Evolutionary conservation across 768 basidiomycete species (phyloP).

Genomic region (Auricularia auricula-judae): DNA sequence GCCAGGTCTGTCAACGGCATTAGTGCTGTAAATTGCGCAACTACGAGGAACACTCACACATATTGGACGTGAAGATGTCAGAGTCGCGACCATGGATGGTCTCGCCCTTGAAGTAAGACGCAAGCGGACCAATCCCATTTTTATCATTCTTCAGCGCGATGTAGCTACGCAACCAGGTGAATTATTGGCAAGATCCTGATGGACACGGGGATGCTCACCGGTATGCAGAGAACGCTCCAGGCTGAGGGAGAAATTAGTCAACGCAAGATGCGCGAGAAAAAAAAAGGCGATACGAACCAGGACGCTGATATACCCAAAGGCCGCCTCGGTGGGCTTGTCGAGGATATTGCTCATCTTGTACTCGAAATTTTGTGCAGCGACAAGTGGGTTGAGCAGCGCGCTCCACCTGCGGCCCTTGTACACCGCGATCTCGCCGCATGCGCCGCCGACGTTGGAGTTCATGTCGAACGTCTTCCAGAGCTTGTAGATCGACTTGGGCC

Average conservation of each 20-base stretch:
- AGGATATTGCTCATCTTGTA: slow-evolving; percentile 88
- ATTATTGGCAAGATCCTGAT: not conserved
- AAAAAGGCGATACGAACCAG: slow-evolving; percentile 37
- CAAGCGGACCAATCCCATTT: slow-evolving; percentile 72
- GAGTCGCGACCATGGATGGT: slow-evolving; percentile 72
- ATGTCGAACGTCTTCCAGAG: slow-evolving; percentile 94
- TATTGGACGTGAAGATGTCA: slow-evolving; percentile 91
- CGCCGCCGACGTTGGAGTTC: slow-evolving; percentile 86
- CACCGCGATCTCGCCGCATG: slow-evolving; percentile 92
- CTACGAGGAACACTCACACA: slow-evolving; percentile 49
- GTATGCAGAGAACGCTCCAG: slow-evolving; percentile 93
- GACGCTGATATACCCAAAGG: slow-evolving; percentile 96
- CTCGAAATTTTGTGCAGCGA: slow-evolving; percentile 93
- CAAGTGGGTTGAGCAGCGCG: slow-evolving; percentile 71
- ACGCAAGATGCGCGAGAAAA: not conserved
- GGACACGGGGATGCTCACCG: slow-evolving; percentile 25
- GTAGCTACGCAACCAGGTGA: slow-evolving; percentile 35
- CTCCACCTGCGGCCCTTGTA: slow-evolving; percentile 89
- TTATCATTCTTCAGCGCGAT: slow-evolving; percentile 84
- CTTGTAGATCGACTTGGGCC: slow-evolving; percentile 80
- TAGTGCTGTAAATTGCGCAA: not conserved
- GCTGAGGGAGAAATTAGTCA: slow-evolving; percentile 27
- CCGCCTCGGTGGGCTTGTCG: slow-evolving; percentile 78
- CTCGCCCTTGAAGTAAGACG: slow-evolving; percentile 97
- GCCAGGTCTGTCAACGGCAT: slow-evolving; percentile 53